Evolutionary conservation across 2,329 filamentous ascomycete genomes (phyloP).

Genomic region (Neonectria sp.): DNA sequence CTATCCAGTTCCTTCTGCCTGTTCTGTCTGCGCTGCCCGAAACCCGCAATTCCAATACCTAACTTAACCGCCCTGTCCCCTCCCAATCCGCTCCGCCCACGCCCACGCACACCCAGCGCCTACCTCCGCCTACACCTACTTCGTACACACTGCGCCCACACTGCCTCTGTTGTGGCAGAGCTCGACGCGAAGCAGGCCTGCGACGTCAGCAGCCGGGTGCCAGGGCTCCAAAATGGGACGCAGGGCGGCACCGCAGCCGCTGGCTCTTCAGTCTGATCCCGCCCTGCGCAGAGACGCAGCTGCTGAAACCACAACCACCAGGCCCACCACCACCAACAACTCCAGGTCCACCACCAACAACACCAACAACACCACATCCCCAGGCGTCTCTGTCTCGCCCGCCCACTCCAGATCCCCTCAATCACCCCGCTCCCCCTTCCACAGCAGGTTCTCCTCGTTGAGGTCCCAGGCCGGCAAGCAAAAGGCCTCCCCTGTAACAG

Average conservation of each 20-base stretch:
- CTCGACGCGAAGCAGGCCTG: constrained; percentile 42
- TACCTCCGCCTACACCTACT: constrained; percentile 31
- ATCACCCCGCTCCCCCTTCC: constrained; percentile 64
- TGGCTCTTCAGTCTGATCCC: constrained; percentile 63
- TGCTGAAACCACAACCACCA: constrained; percentile 48
- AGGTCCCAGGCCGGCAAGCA: constrained; percentile 43
- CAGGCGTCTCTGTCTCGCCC: constrained; percentile 49
- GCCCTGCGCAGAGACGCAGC: constrained; percentile 49
- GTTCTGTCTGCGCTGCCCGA: constrained; percentile 19
- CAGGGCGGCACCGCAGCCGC: constrained; percentile 72
- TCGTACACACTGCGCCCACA: constrained; percentile 26
- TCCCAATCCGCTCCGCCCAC: constrained; percentile 27
- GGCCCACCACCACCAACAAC: constrained; percentile 29
- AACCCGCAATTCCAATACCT: constrained; percentile 27
- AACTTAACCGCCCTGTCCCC: constrained; percentile 21
- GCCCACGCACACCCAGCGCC: constrained; percentile 40
- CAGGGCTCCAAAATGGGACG: constrained; percentile 64
- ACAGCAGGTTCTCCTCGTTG: constrained; percentile 57
- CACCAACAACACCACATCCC: constrained; percentile 33
- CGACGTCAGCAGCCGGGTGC: constrained; percentile 46
- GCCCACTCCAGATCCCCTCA: constrained; percentile 57
- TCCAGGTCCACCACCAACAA: constrained; percentile 33
- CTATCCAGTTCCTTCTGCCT: constrained; percentile 10
- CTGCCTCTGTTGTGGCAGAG: constrained; percentile 39
- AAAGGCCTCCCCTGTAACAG: constrained; percentile 31